Percentiles rank a stretch among this genome's conserved stretches.
Evolutionary conservation across 257 asterid genomes (phyloP).

Genomic region (Petrea volubilis): DNA sequence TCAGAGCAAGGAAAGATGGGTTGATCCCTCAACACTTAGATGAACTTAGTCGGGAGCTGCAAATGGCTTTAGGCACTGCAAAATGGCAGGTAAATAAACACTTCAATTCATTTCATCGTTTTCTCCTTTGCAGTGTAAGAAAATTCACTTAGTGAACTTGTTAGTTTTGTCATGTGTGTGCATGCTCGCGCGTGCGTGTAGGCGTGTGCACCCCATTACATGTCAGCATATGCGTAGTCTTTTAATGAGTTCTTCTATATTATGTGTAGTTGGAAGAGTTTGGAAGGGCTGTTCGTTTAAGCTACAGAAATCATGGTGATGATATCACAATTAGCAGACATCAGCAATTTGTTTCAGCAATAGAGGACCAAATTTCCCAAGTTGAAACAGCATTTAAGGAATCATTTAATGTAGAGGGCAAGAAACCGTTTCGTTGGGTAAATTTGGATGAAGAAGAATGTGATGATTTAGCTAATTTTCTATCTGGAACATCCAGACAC

Average conservation of each 20-base stretch:
- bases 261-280: slow-evolving; percentile 68
- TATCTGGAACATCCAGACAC: slow-evolving; percentile 51
- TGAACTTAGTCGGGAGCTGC: slow-evolving; percentile 66
- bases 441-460: slow-evolving; percentile 62
- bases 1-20: slow-evolving; percentile 61
- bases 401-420: slow-evolving; percentile 48
- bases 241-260: not conserved
- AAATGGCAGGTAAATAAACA: slow-evolving; percentile 73
- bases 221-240: not conserved
- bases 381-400: slow-evolving; percentile 65
- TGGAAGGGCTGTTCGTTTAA: slow-evolving; percentile 67
- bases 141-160: not conserved
- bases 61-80: slow-evolving; percentile 79
- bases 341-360: slow-evolving; percentile 60
- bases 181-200: too few relatives aligned
- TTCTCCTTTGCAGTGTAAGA: not conserved
- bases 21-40: slow-evolving; percentile 43
- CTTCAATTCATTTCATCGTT: not conserved
- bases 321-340: slow-evolving; percentile 64
- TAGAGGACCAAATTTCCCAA: slow-evolving; percentile 57
- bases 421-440: slow-evolving; percentile 67
- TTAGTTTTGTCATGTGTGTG: too few relatives aligned
- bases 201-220: too few relatives aligned
- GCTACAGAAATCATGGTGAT: slow-evolving; percentile 60
- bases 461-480: slow-evolving; percentile 70